These are phyloP conservation scores for Turnera subulata DNA, from an alignment of 345 rosid species.

Conservation along the genomic window DNA sequence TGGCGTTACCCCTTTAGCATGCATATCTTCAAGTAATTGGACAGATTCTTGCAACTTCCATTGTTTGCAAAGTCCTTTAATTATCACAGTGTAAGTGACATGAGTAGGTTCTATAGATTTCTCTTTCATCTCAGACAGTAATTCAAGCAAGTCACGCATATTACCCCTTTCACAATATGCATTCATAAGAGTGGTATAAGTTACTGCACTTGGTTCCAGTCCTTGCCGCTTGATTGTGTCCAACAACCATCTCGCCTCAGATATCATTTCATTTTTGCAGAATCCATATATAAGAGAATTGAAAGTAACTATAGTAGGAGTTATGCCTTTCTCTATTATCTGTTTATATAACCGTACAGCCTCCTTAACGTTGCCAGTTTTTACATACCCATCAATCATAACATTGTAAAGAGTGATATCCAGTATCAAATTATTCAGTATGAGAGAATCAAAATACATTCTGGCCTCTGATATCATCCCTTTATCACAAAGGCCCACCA, in stretches of 20 bases:
- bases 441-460: constrained; percentile 46
- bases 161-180: constrained; percentile 54
- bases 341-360: constrained; percentile 44
- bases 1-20: constrained; percentile 40
- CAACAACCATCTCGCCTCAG: constrained; percentile 43
- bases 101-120: constrained; percentile 38
- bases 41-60: constrained; percentile 40
- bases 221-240: constrained; percentile 43
- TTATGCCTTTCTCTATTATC: constrained; percentile 37
- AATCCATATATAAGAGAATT: constrained; percentile 62
- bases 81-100: constrained; percentile 59
- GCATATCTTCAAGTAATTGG: constrained; percentile 47
- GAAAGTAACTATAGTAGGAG: constrained; percentile 57
- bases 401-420: constrained; percentile 59
- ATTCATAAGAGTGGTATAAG: constrained; percentile 74
- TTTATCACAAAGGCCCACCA: constrained; percentile 52
- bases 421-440: constrained; percentile 24
- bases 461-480: constrained; percentile 55
- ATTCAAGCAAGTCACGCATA: constrained; percentile 24
- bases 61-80: constrained; percentile 58
- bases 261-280: constrained; percentile 39
- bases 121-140: constrained; percentile 51
- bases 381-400: constrained; percentile 62
- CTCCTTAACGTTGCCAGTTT: constrained; percentile 44
- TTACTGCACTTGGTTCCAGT: constrained; percentile 48